Evolutionary conservation across 495 filamentous ascomycete genomes (phyloP), one percentile per base, ranked within the genome.

Genomic region (Mycothermus thermophilus): DNA sequence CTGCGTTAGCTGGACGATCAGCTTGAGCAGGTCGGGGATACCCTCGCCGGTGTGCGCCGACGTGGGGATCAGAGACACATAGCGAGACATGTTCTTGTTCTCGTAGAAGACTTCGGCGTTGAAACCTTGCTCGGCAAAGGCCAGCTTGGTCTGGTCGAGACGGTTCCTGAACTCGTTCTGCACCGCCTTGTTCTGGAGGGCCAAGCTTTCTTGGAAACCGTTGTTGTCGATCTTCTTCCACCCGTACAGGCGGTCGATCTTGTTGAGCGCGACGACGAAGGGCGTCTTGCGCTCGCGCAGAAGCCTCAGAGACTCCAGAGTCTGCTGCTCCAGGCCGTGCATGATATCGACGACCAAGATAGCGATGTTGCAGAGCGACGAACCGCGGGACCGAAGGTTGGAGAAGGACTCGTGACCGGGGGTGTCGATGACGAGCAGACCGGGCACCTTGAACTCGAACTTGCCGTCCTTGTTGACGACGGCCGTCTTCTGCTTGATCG

Each of bases 381-480:
- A 94, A 58, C 92, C 92, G 62, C 92, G 72, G 37, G 86, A 94
- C 38, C 92, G 81, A 40, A 99, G 58, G 63, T 99, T 99, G 35
- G 88, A 92, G 74, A 99, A 99, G 46, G 90, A 96, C 70, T 99
- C 92, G 83, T 99, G 92, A 65, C 92, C 92, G 48, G 92, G 92
- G 5, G 92, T 99, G 65, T 99, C 92, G 52, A 99, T 99, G 43
- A 99, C 77, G 42, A 99, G 63, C 22, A 99, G 75, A 72, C 92
- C 92, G 15, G 92, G 92, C 14, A 96, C 83, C 67, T 95, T 96
- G 75, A 94, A 93, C 34, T 94, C 82, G 62, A 99, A 96, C 26
- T 66, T 69, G 45, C 78, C 77, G 43, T 95, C 87, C 49, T 73
- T 65, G 65, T 99, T 96, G 46, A 99, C 83, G 8, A 96, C 90